Base-by-base conservation (phyloP, 768 basidiomycete species). In the Serpula lacrymans region DNA sequence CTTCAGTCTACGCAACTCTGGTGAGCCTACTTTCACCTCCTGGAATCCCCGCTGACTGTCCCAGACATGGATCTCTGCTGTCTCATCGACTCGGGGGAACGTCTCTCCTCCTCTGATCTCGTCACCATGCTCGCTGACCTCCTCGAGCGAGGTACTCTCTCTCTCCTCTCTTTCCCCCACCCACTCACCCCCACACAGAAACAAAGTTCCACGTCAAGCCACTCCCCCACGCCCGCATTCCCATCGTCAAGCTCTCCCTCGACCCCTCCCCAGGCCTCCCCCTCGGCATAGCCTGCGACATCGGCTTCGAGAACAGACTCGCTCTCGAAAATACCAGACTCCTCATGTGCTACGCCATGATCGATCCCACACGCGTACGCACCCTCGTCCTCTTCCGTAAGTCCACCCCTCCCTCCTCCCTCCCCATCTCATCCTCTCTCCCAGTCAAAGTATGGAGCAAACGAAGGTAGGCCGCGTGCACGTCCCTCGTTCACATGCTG, bases 391-490 rank as follows among this genome's bases (percentile, higher is more conserved):
- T 99, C 39, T 98, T 99, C 67, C 80, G 94, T 98, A 63, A 77
- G 94, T 84, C 10, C 23, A 26, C 13, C n/a, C 43, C 34, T 17
- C 17, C 39, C 9, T 33, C 29, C 31, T 38, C 27, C 41, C 40
- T 34, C 47, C 54, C 27, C 52, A 48, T 35, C 24, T 34, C 32
- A 43, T 17, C 18, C 23, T 24, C 28, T 39, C 31, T 27, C 28
- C 37, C 20, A 98, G 94, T 99, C 57, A 99, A 99, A 74, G 92
- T 99, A 16, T 99, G 95, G 95, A 89, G 90, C 54, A 99, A 97
- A 67, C 78, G 92, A 64, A 78, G 94, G 88, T 87, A 41, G 26
- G 41, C 36, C 11, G 25, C 21, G 25, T n/a, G n/a, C n/a, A n/a
- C n/a, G n/a, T n/a, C n/a, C 32, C 31, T 18, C 23, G 23, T 39